A percentile compares a stretch with the other conserved stretches of the same genome.
Conservation (phyloP, 306 rosid species). For the Parietaria judaica region DNA sequence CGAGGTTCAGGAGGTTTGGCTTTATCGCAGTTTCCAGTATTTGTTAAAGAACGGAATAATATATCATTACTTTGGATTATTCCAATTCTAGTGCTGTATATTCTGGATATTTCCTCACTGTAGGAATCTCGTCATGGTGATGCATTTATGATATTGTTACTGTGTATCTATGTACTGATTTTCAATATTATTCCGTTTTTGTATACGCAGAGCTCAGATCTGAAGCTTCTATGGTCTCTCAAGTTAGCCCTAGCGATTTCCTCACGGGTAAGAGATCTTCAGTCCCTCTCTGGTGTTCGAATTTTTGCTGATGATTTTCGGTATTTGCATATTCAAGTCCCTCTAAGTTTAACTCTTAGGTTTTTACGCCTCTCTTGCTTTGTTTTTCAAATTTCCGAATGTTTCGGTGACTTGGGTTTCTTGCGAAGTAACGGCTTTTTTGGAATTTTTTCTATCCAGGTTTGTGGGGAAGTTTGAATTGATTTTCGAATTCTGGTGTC, state of each 20-base stretch:
- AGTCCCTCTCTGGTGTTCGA: slow-evolving; percentile 7
- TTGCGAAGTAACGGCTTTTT: slow-evolving; percentile 46
- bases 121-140: not conserved
- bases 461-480: slow-evolving; percentile 34
- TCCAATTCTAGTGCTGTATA: not conserved
- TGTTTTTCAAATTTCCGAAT: slow-evolving; percentile 29
- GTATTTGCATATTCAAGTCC: not conserved
- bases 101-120: slow-evolving; percentile 2
- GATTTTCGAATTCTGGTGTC: slow-evolving; percentile 22
- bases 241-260: slow-evolving; percentile 13
- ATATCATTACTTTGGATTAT: too few species aligned
- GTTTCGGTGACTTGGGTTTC: slow-evolving; percentile 35
- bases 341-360: not conserved
- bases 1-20: too few species aligned
- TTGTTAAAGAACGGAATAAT: too few species aligned
- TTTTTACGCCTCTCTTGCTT: slow-evolving; percentile 1
- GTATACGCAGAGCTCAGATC: slow-evolving; percentile 47
- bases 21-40: too few species aligned
- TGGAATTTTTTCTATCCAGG: slow-evolving; percentile 39
- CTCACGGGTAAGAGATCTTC: slow-evolving; percentile 33
- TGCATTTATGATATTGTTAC: slow-evolving; percentile 12
- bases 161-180: slow-evolving; percentile 14
- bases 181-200: slow-evolving; percentile 3
- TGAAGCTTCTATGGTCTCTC: slow-evolving; percentile 27
- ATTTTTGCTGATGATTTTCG: slow-evolving; percentile 1